A percentile compares a stretch with the other conserved stretches of the same genome.
phyloP scores from a whole-genome alignment of 2,329 filamentous ascomycete species.

The Pseudopithomyces maydicus region DNA sequence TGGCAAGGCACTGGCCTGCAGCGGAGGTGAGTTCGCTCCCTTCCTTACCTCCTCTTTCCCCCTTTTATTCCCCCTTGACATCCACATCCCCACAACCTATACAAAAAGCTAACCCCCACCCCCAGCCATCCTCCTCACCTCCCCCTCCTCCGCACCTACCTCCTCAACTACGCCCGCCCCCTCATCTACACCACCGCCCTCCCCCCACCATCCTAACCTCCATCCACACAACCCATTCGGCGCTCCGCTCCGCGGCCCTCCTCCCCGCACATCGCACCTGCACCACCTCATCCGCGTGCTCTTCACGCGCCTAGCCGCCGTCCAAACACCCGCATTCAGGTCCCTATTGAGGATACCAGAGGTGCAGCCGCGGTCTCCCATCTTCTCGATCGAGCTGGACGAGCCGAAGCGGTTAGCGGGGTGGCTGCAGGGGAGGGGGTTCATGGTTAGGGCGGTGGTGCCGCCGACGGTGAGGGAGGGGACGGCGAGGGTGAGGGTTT shows the following conservation, averaged over 20 bases:
- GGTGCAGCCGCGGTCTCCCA: slow-evolving; percentile 35
- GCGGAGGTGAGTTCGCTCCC: slow-evolving; percentile 63
- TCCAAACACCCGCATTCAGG: slow-evolving; percentile 15
- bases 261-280: slow-evolving; percentile 27
- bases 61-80: no score
- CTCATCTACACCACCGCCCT: slow-evolving; percentile 51
- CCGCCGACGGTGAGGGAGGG: slow-evolving; percentile 50
- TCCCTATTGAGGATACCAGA: slow-evolving; percentile 26
- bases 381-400: slow-evolving; percentile 39
- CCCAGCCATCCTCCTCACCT: slow-evolving; percentile 39
- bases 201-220: slow-evolving; percentile 48
- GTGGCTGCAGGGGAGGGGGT: slow-evolving; percentile 32
- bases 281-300: slow-evolving; percentile 26
- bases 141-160: slow-evolving; percentile 35
- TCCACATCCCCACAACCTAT: not conserved
- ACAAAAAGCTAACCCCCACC: not conserved
- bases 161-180: slow-evolving; percentile 46
- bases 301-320: slow-evolving; percentile 21
- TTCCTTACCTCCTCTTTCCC: not conserved
- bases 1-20: slow-evolving; percentile 70
- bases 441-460: slow-evolving; percentile 45
- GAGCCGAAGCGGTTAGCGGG: slow-evolving; percentile 33
- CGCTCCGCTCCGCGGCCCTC: slow-evolving; percentile 29
- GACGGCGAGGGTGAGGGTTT: slow-evolving; percentile 46
- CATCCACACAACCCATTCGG: slow-evolving; percentile 42